Percentiles rank a stretch among this genome's conserved stretches.
These are phyloP conservation scores for Cladophialophora yegresii DNA, from an alignment of 2,329 filamentous ascomycete species.

Conservation along the genomic window DNA sequence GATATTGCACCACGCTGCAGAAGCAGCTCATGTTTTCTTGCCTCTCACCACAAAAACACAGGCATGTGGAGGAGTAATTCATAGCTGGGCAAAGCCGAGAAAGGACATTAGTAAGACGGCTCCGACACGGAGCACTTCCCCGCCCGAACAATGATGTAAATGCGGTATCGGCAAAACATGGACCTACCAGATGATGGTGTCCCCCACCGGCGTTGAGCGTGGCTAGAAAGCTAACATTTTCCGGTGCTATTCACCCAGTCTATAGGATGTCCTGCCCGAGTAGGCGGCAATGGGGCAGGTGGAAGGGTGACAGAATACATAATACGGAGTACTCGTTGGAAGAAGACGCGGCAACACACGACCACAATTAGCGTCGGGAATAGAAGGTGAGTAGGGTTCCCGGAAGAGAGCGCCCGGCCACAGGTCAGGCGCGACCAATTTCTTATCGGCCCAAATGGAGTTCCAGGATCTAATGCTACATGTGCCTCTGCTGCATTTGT, in stretches of 20 bases:
- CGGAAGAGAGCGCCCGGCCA: too few species aligned
- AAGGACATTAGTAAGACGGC: neutral
- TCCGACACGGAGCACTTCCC: neutral
- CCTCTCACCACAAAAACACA: neutral
- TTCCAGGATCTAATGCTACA: neutral
- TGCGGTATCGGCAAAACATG: neutral
- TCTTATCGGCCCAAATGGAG: neutral
- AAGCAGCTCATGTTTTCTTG: neutral
- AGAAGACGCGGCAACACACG: neutral
- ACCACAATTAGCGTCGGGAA: neutral
- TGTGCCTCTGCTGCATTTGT: neutral
- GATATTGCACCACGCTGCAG: neutral
- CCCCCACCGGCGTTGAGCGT: neutral
- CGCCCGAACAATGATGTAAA: neutral
- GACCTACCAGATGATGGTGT: neutral
- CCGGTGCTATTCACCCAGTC: neutral
- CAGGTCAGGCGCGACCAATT: neutral
- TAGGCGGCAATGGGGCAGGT: neutral
- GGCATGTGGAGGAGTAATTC: neutral
- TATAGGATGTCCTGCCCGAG: neutral
- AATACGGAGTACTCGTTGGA: too few species aligned
- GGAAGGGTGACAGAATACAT: neutral
- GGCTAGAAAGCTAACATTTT: neutral
- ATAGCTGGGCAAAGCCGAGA: neutral
- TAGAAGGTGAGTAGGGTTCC: too few species aligned